Percentiles rank a stretch among this genome's conserved stretches.
phyloP scores from a whole-genome alignment of 305 asterid genomes.

The Fraxinus baroniana region DNA sequence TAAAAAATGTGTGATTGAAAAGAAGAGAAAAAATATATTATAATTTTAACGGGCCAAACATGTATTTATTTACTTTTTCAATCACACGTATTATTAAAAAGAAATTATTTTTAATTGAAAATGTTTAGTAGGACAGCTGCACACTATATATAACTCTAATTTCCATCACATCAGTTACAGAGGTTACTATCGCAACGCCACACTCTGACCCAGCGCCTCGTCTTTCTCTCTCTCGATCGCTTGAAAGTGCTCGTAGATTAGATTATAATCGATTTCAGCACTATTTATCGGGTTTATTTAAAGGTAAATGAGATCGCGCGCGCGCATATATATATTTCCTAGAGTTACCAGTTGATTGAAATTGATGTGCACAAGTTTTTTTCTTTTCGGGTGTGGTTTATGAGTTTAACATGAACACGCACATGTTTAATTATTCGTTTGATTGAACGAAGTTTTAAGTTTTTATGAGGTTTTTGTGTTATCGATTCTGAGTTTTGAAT shows the following conservation, averaged over 20 bases:
- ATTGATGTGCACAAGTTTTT: conserved; percentile 4
- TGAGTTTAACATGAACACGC: conserved; percentile 27
- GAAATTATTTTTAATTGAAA: too few relatives aligned
- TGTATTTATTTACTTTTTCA: too few relatives aligned
- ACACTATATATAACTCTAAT: conserved; percentile 12
- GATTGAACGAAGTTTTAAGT: conserved; percentile 17
- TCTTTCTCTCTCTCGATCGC: not conserved
- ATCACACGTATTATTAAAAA: too few relatives aligned
- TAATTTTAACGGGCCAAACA: too few relatives aligned
- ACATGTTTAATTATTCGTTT: conserved; percentile 20
- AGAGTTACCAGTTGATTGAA: conserved; percentile 21
- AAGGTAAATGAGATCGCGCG: conserved; percentile 24
- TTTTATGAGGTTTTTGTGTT: not conserved
- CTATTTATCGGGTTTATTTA: conserved; percentile 16
- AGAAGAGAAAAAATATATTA: too few relatives aligned
- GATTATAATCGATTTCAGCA: not conserved
- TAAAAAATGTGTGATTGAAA: too few relatives aligned
- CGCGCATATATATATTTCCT: not conserved
- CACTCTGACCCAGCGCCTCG: conserved; percentile 36
- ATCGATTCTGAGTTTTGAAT: conserved; percentile 10
- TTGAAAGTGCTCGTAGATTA: not conserved
- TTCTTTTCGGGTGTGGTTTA: conserved; percentile 7
- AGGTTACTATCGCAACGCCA: conserved; percentile 23
- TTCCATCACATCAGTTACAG: conserved; percentile 17
- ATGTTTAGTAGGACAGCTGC: not conserved